Conservation (phyloP, 208 protist genomes). For the Naegleria lovaniensis region DNA sequence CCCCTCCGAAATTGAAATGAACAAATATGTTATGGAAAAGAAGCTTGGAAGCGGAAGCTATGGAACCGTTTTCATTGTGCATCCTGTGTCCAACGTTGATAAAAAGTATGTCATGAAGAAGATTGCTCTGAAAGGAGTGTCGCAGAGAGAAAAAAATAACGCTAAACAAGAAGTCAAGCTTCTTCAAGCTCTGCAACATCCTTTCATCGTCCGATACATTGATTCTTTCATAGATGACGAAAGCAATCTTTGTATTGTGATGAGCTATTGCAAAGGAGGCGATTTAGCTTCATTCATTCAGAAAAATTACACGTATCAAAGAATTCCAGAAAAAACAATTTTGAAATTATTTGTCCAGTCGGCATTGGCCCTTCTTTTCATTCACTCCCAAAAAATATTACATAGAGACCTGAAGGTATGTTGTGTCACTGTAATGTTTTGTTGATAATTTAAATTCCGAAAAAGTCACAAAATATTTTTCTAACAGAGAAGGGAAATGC, state of each 20-base stretch:
- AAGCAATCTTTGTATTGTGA: conserved; percentile 22
- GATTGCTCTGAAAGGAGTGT: background rate
- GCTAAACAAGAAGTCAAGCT: conserved; percentile 29
- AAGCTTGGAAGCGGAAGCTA: conserved; percentile 31
- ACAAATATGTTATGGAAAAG: conserved; percentile 24
- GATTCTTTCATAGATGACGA: conserved; percentile 30
- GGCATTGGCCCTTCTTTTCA: conserved; percentile 67
- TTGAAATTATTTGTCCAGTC: conserved; percentile 60
- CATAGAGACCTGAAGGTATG: conserved; percentile 85
- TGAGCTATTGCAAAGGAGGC: conserved; percentile 28
- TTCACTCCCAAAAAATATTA: conserved; percentile 79
- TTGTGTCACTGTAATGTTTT: conserved; percentile 65
- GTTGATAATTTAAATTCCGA: conserved; percentile 78
- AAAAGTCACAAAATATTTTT: conserved; percentile 86
- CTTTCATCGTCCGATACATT: conserved; percentile 25
- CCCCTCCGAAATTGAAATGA: background rate
- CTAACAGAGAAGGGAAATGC: conserved; percentile 71
- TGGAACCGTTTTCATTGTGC: conserved; percentile 21
- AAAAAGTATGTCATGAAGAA: conserved; percentile 34
- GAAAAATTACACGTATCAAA: background rate
- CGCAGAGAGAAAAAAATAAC: conserved; percentile 21
- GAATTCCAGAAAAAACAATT: conserved; percentile 25
- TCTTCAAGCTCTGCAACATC: background rate
- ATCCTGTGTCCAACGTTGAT: background rate
- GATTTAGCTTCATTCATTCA: background rate